Conservation (phyloP, 768 basidiomycete species). For the Phlebiopsis flavidoalba region DNA sequence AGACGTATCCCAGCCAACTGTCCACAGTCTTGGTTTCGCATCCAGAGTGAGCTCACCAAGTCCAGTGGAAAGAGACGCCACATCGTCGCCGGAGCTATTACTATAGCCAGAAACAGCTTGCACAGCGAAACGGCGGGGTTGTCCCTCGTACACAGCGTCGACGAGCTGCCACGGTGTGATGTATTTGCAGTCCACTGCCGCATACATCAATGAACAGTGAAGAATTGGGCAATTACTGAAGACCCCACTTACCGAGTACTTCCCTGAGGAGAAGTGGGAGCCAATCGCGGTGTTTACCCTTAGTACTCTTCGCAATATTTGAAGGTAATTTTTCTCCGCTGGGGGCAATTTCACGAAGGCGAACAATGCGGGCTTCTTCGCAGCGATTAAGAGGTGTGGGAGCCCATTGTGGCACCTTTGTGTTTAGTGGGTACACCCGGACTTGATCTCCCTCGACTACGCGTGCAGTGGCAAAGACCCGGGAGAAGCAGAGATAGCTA, state of each 20-base stretch:
- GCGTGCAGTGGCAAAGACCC: constrained; percentile 57
- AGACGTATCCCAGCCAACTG: constrained; percentile 62
- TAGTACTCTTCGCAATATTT: constrained; percentile 12
- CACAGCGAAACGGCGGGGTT: constrained; percentile 51
- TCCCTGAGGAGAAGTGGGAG: constrained; percentile 62
- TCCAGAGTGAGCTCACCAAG: constrained; percentile 43
- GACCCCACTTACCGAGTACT: constrained; percentile 47
- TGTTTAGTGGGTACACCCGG: constrained; percentile 36
- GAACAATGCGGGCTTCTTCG: constrained; percentile 48
- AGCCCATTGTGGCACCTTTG: constrained; percentile 36
- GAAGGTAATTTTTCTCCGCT: background rate
- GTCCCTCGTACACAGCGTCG: constrained; percentile 61
- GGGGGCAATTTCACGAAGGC: constrained; percentile 41
- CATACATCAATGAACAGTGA: background rate
- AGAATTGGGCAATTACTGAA: background rate
- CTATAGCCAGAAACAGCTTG: constrained; percentile 34
- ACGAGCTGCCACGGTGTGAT: constrained; percentile 56
- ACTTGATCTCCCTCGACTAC: constrained; percentile 45
- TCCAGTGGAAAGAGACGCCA: constrained; percentile 32
- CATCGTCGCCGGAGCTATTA: constrained; percentile 12
- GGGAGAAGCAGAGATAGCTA: background rate
- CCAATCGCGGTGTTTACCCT: constrained; percentile 55
- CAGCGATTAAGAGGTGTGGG: constrained; percentile 46
- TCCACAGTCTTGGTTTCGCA: constrained; percentile 45
- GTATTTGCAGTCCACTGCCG: constrained; percentile 67